Evolutionary conservation across 1,139 yeast species (phyloP), one percentile per base, ranked within the genome.

Genomic region (Saccharomyces uvarum): DNA sequence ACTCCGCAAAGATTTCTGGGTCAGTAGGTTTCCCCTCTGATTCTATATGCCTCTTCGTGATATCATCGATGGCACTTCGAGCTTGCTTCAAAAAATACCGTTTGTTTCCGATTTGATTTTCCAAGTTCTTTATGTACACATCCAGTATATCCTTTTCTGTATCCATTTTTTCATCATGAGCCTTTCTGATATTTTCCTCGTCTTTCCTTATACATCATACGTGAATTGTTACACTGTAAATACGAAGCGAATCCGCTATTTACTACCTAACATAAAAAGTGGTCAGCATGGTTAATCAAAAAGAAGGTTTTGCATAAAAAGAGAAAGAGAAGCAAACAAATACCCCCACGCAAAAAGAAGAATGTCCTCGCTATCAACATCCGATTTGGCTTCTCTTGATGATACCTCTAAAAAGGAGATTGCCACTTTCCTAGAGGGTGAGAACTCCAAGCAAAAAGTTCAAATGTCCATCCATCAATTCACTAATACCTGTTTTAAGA

Each of bases 401-500:
- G 90, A 85, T 46, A 62, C 76, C 14, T 81, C 93, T 51, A 83
- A 88, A 70, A 80, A 83, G 65, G 96, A 89, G 61, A 82, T 90
- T 54, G 77, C 84, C 69, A 77, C 79, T 59, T 90, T 88, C 75
- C 76, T 90, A 53, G 95, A 89, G 67, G 75, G 85, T 11, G 97
- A 91, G 73, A 86, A 87, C 68, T 82, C 95, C 60, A 88, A 88
- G 73, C 84, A 95, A 55, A 88, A 89, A 74, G 89, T 91, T 29
- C 97, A 89, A 74, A 78, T 82, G 77, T 81, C 95, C 41, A 86
- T 89, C 59, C 95, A 89, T 70, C 82, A 79, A 67, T 89, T 88
- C 77, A 90, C 97, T 46, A 91, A 89, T 68, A 78, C 86, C 78
- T 91, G 98, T 71, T 91, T 89, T 77, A 87, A 86, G 70, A 87